Conservation (phyloP, 1,284 basidiomycete species). For the Cutaneotrichosporon sp. region DNA sequence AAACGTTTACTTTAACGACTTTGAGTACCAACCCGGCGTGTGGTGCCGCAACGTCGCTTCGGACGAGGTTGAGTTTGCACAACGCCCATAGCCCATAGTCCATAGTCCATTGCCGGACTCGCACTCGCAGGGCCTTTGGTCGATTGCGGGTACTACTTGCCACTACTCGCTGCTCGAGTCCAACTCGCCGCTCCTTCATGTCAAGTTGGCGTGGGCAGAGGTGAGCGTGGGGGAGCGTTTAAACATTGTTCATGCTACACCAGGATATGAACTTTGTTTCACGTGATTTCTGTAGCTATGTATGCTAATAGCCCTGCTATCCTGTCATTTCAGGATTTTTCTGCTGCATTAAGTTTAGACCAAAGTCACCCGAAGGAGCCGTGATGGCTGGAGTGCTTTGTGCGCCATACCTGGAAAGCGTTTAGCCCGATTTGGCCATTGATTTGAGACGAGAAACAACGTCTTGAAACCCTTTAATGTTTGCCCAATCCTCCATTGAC, state of each 20-base stretch:
- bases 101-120: neutral
- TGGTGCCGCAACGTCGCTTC: neutral
- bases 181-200: too few relatives aligned
- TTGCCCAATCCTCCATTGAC: too few relatives aligned
- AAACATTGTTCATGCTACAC: too few relatives aligned
- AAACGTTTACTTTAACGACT: slow-evolving; percentile 6
- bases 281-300: neutral
- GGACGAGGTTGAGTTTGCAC: neutral
- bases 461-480: neutral
- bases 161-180: too few relatives aligned
- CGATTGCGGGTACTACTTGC: too few relatives aligned
- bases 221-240: too few relatives aligned
- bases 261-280: neutral
- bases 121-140: too few relatives aligned
- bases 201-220: too few relatives aligned
- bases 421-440: neutral
- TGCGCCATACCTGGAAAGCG: neutral
- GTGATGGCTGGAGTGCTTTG: neutral
- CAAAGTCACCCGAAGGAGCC: neutral
- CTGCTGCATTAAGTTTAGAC: neutral
- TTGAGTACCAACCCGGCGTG: slow-evolving; percentile 1
- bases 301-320: neutral
- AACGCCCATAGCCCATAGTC: neutral
- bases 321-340: neutral
- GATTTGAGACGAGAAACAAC: neutral